Conservation (phyloP, 176 grass and related monocot species). For the Saccharum spontaneum region DNA sequence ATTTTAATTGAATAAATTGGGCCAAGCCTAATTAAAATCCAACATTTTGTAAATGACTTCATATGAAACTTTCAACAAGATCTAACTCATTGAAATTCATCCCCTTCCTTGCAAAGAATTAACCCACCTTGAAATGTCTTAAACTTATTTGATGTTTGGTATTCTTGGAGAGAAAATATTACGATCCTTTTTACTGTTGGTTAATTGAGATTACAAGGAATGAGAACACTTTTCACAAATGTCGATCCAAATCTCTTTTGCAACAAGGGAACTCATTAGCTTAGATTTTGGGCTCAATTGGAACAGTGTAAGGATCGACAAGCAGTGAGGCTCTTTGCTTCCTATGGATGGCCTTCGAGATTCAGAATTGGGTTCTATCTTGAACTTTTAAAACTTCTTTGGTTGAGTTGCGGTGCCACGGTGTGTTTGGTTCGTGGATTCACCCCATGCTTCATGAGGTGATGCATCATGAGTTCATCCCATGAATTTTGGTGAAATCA, state of each 20-base stretch:
- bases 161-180: neutral
- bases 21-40: no score
- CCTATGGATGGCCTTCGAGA: neutral
- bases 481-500: no score
- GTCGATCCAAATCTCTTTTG: neutral
- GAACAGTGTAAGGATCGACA: neutral
- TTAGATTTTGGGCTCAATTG: neutral
- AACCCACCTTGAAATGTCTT: neutral
- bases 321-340: neutral
- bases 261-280: no score
- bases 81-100: neutral
- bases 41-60: no score
- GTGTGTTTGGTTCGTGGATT: no score
- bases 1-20: no score
- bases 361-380: neutral
- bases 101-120: neutral
- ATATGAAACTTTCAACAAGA: neutral
- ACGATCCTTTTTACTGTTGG: neutral
- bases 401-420: neutral
- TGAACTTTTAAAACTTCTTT: neutral
- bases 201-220: neutral
- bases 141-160: neutral
- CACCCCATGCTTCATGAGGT: no score
- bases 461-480: no score
- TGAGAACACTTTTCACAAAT: neutral